Evolutionary conservation across 805 yeast species (phyloP).

Genomic region (Clavispora asparagi): DNA sequence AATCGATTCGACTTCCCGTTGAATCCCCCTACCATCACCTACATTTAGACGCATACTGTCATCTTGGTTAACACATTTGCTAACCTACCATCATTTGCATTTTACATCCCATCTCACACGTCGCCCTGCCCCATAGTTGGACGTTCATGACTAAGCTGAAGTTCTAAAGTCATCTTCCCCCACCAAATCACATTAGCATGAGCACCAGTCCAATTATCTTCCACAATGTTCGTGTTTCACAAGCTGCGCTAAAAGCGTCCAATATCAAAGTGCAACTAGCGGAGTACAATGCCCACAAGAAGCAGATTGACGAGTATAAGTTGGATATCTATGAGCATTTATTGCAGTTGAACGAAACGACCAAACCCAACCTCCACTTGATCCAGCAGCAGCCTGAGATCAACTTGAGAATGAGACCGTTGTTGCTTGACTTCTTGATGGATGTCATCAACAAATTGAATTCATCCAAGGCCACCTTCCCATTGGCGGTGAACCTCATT

Average conservation of each 20-base stretch:
- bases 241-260: constrained; percentile 32
- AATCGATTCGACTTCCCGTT: not conserved
- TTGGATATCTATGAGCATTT: constrained; percentile 37
- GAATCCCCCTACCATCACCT: not conserved
- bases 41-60: not conserved
- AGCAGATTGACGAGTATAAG: constrained; percentile 41
- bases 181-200: constrained; percentile 3
- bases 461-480: constrained; percentile 37
- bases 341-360: constrained; percentile 17
- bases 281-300: constrained; percentile 44
- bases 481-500: constrained; percentile 40
- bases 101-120: not conserved
- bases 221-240: constrained; percentile 23
- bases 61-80: not conserved
- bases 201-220: constrained; percentile 12
- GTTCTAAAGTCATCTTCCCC: not conserved
- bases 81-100: not conserved
- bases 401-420: constrained; percentile 39
- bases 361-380: constrained; percentile 21
- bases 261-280: constrained; percentile 36
- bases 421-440: constrained; percentile 39
- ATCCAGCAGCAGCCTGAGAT: constrained; percentile 45
- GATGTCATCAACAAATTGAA: constrained; percentile 39
- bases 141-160: not conserved
- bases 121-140: not conserved